Base-by-base conservation (phyloP, 1,284 basidiomycete species). In the Coniferiporia sulphurascens region DNA sequence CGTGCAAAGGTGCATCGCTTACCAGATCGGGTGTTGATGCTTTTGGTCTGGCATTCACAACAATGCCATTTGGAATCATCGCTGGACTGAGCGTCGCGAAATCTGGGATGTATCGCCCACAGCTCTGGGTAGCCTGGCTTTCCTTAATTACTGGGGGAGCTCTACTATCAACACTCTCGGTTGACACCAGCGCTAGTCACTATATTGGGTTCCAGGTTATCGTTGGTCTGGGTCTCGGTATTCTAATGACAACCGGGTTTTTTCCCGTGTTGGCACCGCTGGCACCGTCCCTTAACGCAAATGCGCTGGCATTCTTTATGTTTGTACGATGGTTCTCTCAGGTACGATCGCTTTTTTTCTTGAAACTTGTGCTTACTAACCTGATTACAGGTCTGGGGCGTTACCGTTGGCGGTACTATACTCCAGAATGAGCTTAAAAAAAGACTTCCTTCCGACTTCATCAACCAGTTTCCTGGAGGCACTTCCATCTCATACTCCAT, bases 1-100 rank as follows among this genome's bases (percentile, higher is more conserved):
- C 73, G 3, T 74, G 76, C 61, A 74, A 75, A 52, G 74, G 70
- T 15, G 72, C 74, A 6, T 72, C 72, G 1, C 75, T 80, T 1
- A 69, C 75, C 21, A 64, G 64, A 0, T 76, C 78, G 3, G 78
- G 77, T 0, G 71, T 83, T 12, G 68, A 74, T 17, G 63, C 70
- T 1, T 71, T 82, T 53, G 66, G 71, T 0, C 60, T 74, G 8
- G 65, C 72, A 0, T 65, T 71, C 56, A 65, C 66, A 1, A 66
- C 74, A 27, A 65, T 71, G 1, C 67, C 73, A 6, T 61, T 69
- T 17, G 66, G 68, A 4, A 63, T 76, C 41, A 41, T 73, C 9
- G 65, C 64, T 5, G 73, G 74, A 1, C 51, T 67, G 4, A 56
- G 64, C 12, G 69, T 76, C 27, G 64, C 68, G 8, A 59, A 67